Percentiles rank a stretch among this genome's conserved stretches.
Evolutionary conservation across 225 moss, liverwort and hornwort species (phyloP).

Genomic region (Physcomitrellopsis africana): DNA sequence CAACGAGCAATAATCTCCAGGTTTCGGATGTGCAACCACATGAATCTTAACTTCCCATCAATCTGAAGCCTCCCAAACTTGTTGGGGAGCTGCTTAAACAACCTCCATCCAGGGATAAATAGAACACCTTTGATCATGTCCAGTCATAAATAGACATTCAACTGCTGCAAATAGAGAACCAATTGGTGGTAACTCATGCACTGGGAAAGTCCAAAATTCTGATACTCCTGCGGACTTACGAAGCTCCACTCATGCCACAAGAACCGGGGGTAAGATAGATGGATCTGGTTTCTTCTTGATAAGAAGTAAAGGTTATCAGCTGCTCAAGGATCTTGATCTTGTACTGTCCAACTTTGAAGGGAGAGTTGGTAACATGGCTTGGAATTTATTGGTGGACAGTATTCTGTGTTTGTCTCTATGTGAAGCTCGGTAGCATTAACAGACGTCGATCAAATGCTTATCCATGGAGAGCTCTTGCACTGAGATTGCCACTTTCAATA

Average conservation of each 20-base stretch:
- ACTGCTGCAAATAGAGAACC: no score
- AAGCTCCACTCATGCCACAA: no score
- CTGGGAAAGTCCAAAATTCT: neutral
- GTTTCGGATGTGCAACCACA: neutral
- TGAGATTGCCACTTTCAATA: neutral
- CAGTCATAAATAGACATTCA: neutral
- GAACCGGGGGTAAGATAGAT: no score
- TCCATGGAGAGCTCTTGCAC: neutral
- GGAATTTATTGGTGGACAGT: slow-evolving; percentile 16
- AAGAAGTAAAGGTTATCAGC: neutral
- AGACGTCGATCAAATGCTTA: neutral
- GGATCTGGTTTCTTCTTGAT: neutral
- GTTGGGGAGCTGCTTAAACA: neutral
- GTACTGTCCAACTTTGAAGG: slow-evolving; percentile 23
- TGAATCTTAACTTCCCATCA: neutral
- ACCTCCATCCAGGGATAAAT: slow-evolving; percentile 5
- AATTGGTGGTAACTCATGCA: no score
- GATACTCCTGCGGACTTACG: neutral
- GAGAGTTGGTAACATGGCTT: slow-evolving; percentile 13
- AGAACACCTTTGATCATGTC: neutral
- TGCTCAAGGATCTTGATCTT: neutral
- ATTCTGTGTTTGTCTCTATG: neutral
- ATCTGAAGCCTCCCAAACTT: neutral
- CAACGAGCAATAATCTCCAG: neutral
- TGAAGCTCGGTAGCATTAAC: neutral